These are phyloP conservation scores for Nigrospora oryzae DNA, from an alignment of 2,329 filamentous ascomycete genomes.

Conservation along the genomic window DNA sequence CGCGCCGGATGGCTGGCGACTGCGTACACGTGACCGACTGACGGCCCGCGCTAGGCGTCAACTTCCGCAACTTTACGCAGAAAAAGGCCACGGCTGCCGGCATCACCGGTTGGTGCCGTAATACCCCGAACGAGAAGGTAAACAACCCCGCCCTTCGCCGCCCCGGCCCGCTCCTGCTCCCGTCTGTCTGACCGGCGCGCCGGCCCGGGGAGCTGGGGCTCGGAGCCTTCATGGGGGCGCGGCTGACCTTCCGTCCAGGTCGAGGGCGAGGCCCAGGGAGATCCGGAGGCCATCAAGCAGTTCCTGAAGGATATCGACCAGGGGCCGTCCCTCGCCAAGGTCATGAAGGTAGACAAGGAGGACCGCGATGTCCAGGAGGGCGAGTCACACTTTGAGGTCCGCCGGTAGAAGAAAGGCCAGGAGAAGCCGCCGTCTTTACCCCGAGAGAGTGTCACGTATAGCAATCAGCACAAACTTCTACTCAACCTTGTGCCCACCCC, in stretches of 20 bases:
- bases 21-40: slow-evolving; percentile 4
- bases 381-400: slow-evolving; percentile 58
- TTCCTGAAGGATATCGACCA: slow-evolving; percentile 69
- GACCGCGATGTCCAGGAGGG: slow-evolving; percentile 56
- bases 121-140: slow-evolving; percentile 48
- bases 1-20: slow-evolving; percentile 14
- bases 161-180: too few species aligned
- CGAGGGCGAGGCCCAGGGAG: slow-evolving; percentile 80
- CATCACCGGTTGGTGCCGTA: slow-evolving; percentile 55
- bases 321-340: slow-evolving; percentile 64
- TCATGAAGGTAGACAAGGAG: slow-evolving; percentile 65
- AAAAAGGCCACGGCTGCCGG: slow-evolving; percentile 39
- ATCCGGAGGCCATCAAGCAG: slow-evolving; percentile 52
- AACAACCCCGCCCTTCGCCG: neutral
- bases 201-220: neutral
- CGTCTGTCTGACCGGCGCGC: too few species aligned
- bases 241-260: slow-evolving; percentile 46
- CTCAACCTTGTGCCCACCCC: too few species aligned
- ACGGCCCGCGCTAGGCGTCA: slow-evolving; percentile 35
- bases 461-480: too few species aligned
- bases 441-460: too few species aligned
- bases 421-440: too few species aligned
- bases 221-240: neutral
- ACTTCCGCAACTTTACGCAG: slow-evolving; percentile 48
- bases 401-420: slow-evolving; percentile 17